phyloP scores from a whole-genome alignment of 768 basidiomycete species.

The Leucogyrophana mollusca region DNA sequence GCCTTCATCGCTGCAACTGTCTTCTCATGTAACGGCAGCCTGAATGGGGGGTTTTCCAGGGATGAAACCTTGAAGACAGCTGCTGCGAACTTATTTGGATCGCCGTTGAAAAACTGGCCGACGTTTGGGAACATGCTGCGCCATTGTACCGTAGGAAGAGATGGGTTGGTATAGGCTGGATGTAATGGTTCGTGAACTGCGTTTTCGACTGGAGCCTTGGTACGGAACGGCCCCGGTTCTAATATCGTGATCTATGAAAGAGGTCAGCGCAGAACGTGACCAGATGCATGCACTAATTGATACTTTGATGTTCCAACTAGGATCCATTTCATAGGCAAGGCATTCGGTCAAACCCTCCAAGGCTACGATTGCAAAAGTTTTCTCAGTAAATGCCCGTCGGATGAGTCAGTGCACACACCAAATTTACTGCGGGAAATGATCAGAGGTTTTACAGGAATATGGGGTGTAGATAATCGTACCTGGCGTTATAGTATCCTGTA shows the following conservation, averaged over 20 bases:
- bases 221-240: slow-evolving; percentile 17
- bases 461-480: slow-evolving; percentile 6
- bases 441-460: background rate
- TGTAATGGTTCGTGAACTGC: slow-evolving; percentile 6
- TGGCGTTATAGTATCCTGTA: slow-evolving; percentile 18
- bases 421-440: slow-evolving; percentile 4
- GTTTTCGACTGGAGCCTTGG: background rate
- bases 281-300: background rate
- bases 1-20: background rate
- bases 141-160: background rate
- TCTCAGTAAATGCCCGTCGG: background rate
- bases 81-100: slow-evolving; percentile 10
- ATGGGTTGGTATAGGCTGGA: slow-evolving; percentile 7
- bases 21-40: slow-evolving; percentile 12
- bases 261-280: background rate
- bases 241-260: slow-evolving; percentile 16
- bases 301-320: slow-evolving; percentile 40
- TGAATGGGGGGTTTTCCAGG: slow-evolving; percentile 9
- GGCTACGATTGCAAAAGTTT: slow-evolving; percentile 13
- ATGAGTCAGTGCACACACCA: background rate
- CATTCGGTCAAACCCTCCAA: slow-evolving; percentile 34
- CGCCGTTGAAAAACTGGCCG: slow-evolving; percentile 5
- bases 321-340: slow-evolving; percentile 35
- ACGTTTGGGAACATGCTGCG: background rate
- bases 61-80: slow-evolving; percentile 5